Percentiles rank a stretch among this genome's conserved stretches.
Conservation (phyloP, 1,139 yeast species). For the Scheffersomyces illinoinensis region DNA sequence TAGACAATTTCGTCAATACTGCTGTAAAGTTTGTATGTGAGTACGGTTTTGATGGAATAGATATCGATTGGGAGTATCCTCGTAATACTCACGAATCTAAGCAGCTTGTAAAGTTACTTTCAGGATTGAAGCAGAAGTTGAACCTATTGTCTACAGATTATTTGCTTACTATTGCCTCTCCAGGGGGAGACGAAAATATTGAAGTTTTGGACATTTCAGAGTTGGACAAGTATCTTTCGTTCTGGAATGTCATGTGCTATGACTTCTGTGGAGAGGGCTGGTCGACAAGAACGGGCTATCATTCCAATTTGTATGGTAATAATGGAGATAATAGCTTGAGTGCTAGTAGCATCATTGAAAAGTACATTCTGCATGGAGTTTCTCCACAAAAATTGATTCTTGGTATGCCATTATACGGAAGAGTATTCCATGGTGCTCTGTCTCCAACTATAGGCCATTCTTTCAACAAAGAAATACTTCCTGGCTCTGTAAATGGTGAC, state of each 20-base stretch:
- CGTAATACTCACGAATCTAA: slow-evolving; percentile 44
- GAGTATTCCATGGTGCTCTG: slow-evolving; percentile 55
- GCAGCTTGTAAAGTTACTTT: slow-evolving; percentile 47
- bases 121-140: slow-evolving; percentile 41
- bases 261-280: slow-evolving; percentile 77
- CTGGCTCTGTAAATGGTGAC: slow-evolving; percentile 46
- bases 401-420: slow-evolving; percentile 90
- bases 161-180: slow-evolving; percentile 71
- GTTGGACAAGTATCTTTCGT: slow-evolving; percentile 59
- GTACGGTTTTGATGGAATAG: slow-evolving; percentile 85
- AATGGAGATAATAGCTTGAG: slow-evolving; percentile 46
- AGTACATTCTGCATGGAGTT: slow-evolving; percentile 46
- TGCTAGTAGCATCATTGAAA: slow-evolving; percentile 50
- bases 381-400: slow-evolving; percentile 56
- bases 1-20: slow-evolving; percentile 51
- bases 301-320: slow-evolving; percentile 61
- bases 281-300: slow-evolving; percentile 64
- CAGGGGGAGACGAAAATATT: slow-evolving; percentile 58
- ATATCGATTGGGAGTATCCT: slow-evolving; percentile 96
- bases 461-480: slow-evolving; percentile 43
- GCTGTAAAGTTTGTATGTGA: slow-evolving; percentile 47
- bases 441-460: slow-evolving; percentile 35
- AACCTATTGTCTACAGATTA: slow-evolving; percentile 25
- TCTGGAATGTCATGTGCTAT: slow-evolving; percentile 90
- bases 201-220: slow-evolving; percentile 41